phyloP scores from a whole-genome alignment of 2,329 filamentous ascomycete species.

The Ophiocordyceps unilateralis region DNA sequence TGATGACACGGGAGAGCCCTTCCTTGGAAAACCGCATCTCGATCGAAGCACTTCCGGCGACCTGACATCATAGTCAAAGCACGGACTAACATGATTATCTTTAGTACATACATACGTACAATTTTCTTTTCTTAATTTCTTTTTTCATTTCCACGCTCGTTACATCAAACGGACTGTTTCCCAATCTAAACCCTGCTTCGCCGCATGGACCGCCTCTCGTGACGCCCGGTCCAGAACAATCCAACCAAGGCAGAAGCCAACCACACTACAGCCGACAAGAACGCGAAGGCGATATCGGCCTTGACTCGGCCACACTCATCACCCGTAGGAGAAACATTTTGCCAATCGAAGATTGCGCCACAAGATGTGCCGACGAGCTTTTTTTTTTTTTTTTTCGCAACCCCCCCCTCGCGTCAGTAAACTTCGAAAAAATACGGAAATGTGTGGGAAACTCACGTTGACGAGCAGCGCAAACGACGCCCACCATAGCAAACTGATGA shows the following conservation, averaged over 20 bases:
- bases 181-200: neutral
- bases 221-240: slow-evolving; percentile 32
- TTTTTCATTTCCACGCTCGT: too few relatives aligned
- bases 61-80: neutral
- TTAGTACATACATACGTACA: too few relatives aligned
- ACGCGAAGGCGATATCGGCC: slow-evolving; percentile 53
- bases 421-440: neutral
- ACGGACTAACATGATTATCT: too few relatives aligned
- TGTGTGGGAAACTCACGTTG: slow-evolving; percentile 25
- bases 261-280: slow-evolving; percentile 56
- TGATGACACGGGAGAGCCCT: neutral
- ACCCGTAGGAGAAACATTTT: slow-evolving; percentile 27
- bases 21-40: neutral
- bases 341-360: slow-evolving; percentile 43
- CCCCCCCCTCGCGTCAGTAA: too few relatives aligned
- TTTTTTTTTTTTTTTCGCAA: too few relatives aligned
- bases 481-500: slow-evolving; percentile 56
- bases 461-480: slow-evolving; percentile 49
- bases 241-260: slow-evolving; percentile 44
- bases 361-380: slow-evolving; percentile 29
- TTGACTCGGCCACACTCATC: slow-evolving; percentile 51
- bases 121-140: too few relatives aligned
- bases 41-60: neutral
- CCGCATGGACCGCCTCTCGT: slow-evolving; percentile 11
- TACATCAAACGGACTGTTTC: too few relatives aligned